Evolutionary conservation across 2,329 filamentous ascomycete species (phyloP), one percentile per base, ranked within the genome.

Genomic region (Sporothrix inflata): DNA sequence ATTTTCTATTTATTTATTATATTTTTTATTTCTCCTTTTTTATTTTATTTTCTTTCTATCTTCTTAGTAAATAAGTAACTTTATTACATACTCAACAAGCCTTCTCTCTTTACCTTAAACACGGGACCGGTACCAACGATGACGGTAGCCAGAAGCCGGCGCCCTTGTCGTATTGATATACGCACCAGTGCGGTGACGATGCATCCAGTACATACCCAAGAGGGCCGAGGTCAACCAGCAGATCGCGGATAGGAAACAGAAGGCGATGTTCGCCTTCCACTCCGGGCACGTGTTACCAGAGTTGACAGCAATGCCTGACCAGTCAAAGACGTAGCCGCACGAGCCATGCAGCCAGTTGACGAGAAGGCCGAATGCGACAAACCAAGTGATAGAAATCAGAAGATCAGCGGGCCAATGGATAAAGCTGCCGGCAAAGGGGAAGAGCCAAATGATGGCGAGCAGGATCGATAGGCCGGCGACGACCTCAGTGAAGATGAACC

Each of bases 401-500:
- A 94, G 77, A 78, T 95, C 92, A 76, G 90, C 83, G 0, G 90
- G 90, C 86, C 90, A 94, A 80, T 91, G 86, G 74, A 90, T 85
- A 80, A 94, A 93, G 63, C 85, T 86, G 68, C 83, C 83, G 1
- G 88, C 87, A 78, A 92, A 92, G 1, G 92, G 92, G 53, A 94
- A 84, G 38, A 94, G 84, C 88, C 91, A 93, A 74, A 94, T 79
- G 34, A 94, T 81, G 5, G 88, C 84, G n/a, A 93, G 83, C 53
- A 94, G 79, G 71, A 94, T 88, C 14, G 90, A 88, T 21, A 94
- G 78, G 24, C 85, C 90, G 2, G 92, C 90, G 51, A 94, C 85
- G 21, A 93, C 88, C 78, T 92, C 88, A 61, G 91, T 88, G 83
- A 93, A 94, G 81, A 94, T 93, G 83, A 91, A 90, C 72, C 92